Evolutionary conservation across 202 grass and related monocot genomes (phyloP).

Genomic region (Setaria italica): DNA sequence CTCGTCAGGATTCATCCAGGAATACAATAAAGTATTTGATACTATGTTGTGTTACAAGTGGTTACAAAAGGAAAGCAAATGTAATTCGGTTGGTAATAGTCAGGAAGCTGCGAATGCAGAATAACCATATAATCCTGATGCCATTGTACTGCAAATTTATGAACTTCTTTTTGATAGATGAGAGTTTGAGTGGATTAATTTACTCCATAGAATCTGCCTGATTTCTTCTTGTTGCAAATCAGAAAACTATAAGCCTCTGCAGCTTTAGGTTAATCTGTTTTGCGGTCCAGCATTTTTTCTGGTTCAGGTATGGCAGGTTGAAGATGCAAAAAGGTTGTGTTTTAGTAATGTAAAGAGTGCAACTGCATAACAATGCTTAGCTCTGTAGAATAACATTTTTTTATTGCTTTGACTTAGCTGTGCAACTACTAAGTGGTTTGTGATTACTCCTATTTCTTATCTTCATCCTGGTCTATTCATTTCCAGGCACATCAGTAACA

Average conservation of each 20-base stretch:
- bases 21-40: constrained; percentile 51
- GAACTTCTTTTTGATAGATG: constrained; percentile 6
- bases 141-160: constrained; percentile 23
- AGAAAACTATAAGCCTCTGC: constrained; percentile 1
- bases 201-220: background rate
- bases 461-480: background rate
- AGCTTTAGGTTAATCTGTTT: constrained; percentile 25
- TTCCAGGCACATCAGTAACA: background rate
- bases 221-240: constrained; percentile 31
- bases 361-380: background rate
- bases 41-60: constrained; percentile 50
- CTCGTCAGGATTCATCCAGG: constrained; percentile 47
- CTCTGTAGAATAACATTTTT: background rate
- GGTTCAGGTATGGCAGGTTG: constrained; percentile 11
- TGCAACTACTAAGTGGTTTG: constrained; percentile 6
- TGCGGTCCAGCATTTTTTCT: background rate
- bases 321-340: constrained; percentile 4
- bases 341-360: background rate
- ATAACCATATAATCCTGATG: constrained; percentile 15
- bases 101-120: constrained; percentile 39
- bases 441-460: background rate
- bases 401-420: background rate
- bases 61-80: constrained; percentile 48
- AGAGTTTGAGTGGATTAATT: constrained; percentile 3
- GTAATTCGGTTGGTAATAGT: constrained; percentile 20